Conservation (phyloP, 192 early-diverging fungal genomes). For the Chytriomyces confervae region DNA sequence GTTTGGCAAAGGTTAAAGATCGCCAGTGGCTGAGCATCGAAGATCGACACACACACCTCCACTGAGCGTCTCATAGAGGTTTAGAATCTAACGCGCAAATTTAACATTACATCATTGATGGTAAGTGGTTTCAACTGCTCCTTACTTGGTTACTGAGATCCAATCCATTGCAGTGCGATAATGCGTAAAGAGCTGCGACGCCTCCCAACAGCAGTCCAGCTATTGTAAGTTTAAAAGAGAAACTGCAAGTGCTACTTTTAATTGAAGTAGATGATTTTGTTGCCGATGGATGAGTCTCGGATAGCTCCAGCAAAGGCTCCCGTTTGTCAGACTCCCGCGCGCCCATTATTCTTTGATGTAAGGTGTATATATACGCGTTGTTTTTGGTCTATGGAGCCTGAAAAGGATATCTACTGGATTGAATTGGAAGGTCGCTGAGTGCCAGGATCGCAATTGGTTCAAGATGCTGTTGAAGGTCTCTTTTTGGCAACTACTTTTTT, state of each 20-base stretch:
- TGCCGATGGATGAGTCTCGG: not conserved
- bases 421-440: not conserved
- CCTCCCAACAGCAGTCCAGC: not conserved
- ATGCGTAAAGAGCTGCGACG: constrained; percentile 3
- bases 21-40: not conserved
- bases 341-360: not conserved
- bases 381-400: not conserved
- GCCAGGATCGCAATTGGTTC: no score
- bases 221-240: not conserved
- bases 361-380: not conserved
- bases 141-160: constrained; percentile 27
- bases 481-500: constrained; percentile 2
- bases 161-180: constrained; percentile 19
- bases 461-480: not conserved
- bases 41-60: constrained; percentile 19
- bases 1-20: not conserved
- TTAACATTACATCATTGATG: no score
- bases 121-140: no score
- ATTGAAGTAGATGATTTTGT: no score
- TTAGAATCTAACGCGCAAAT: constrained; percentile 4
- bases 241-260: no score
- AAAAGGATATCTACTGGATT: not conserved
- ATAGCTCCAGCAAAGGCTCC: not conserved
- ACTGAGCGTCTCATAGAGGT: constrained; percentile 19
- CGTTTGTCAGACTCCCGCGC: not conserved